phyloP scores from a whole-genome alignment of 1,284 basidiomycete species.

The Malassezia cuniculi region DNA sequence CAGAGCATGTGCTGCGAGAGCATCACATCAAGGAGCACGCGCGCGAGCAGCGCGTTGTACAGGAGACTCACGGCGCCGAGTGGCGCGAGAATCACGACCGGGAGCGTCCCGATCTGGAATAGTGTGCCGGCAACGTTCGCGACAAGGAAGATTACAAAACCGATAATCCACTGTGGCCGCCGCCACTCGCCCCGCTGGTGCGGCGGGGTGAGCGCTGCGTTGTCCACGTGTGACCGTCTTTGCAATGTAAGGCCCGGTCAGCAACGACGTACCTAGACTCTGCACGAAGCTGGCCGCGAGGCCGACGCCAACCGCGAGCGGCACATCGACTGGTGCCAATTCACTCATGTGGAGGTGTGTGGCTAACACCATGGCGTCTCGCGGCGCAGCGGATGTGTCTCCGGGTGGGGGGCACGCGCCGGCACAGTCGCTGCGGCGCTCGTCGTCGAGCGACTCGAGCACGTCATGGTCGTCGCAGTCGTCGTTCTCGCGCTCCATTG shows the following conservation, averaged over 20 bases:
- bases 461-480: conserved; percentile 1
- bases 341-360: conserved; percentile 1
- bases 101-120: conserved; percentile 81
- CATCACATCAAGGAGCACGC: conserved; percentile 68
- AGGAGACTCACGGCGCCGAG: conserved; percentile 80
- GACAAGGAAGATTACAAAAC: conserved; percentile 55
- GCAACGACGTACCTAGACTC: conserved; percentile 50
- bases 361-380: not conserved
- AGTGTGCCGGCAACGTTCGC: conserved; percentile 85
- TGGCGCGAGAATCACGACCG: conserved; percentile 49
- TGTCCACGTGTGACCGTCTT: conserved; percentile 80
- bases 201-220: conserved; percentile 58
- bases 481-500: not conserved
- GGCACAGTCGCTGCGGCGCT: not conserved
- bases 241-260: conserved; percentile 66
- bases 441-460: conserved; percentile 1
- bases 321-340: conserved; percentile 5
- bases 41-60: conserved; percentile 88
- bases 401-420: not conserved
- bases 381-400: not conserved
- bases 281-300: conserved; percentile 79
- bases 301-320: conserved; percentile 50
- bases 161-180: conserved; percentile 46
- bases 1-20: conserved; percentile 73
- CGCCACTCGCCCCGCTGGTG: conserved; percentile 28